Base-by-base conservation (phyloP, 768 basidiomycete species). In the Floccularia luteovirens region DNA sequence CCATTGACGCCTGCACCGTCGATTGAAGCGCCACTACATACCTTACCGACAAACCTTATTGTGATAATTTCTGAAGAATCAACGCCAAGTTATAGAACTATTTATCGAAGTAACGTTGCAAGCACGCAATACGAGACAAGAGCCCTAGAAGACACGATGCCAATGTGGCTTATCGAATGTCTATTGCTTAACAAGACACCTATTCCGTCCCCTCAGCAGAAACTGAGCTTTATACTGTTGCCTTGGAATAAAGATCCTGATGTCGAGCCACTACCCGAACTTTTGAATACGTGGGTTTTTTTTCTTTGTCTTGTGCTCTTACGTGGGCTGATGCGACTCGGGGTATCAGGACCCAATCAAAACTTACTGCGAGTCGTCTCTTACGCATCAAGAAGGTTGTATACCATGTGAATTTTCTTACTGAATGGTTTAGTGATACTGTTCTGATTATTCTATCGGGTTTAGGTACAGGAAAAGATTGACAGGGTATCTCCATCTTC, bases 151-250 rank as follows among this genome's bases (percentile, higher is more conserved):
- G 75, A 79, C 50, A 70, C 64, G 27, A 78, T 90, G 69, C 94
- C 94, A 2, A 53, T 80, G 48, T 98, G 94, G 94, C 62, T 96
- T 35, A 63, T 90, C 37, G 90, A 97, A 57, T 94, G 84, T 50
- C 61, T 97, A 27, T 68, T 97, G 27, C 60, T 78, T 11, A 83
- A 85, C 48, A 79, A 74, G 53, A 62, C 69, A 40, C 62, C 74
- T 11, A 48, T 70, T 20, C 52, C 67, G 0, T 74, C 77, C 12
- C 65, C 72, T 4, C 54, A 68, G 10, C 65, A 74, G 38, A 99
- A 98, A 64, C 56, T 97, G 31, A 89, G 90, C 49, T 99, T 98
- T 55, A 77, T 94, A 14, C 60, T 99, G 25, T 65, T 93, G 45
- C 91, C 93, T 1, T 87, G 77, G 75, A 71, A 63, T 43, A 74